Evolutionary conservation across 331 rosid species (phyloP).

Genomic region (Ulmus americana): DNA sequence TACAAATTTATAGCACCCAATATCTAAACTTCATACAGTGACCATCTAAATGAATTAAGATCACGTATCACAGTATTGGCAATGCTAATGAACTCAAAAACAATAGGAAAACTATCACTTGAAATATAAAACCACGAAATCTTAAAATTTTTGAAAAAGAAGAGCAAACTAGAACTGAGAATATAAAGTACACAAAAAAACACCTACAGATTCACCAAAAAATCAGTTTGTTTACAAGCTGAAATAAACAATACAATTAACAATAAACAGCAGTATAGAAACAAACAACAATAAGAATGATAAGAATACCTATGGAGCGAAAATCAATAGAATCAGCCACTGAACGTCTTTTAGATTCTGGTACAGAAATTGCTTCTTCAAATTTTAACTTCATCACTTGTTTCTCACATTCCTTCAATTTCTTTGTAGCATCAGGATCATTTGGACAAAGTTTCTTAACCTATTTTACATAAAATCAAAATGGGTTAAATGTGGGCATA

Average conservation of each 20-base stretch:
- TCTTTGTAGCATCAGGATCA: slow-evolving; percentile 90
- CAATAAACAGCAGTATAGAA: not conserved
- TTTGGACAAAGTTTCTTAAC: slow-evolving; percentile 80
- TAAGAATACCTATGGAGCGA: slow-evolving; percentile 61
- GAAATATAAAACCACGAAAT: not conserved
- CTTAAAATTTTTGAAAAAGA: not conserved
- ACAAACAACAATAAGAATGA: not conserved
- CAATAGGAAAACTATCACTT: not conserved
- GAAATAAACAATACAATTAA: not conserved
- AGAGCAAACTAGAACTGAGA: not conserved
- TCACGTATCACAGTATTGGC: not conserved
- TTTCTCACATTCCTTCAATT: slow-evolving; percentile 94
- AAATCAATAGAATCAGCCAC: slow-evolving; percentile 82
- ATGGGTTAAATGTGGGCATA: slow-evolving; percentile 7
- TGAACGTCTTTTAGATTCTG: slow-evolving; percentile 54
- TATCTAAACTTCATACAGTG: not conserved
- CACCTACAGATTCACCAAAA: not conserved
- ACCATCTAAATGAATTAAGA: slow-evolving; percentile 1
- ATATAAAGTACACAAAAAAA: not conserved
- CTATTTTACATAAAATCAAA: slow-evolving; percentile 34
- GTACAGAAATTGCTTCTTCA: slow-evolving; percentile 88
- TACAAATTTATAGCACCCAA: not conserved
- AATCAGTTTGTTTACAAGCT: not conserved
- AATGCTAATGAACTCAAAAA: not conserved
- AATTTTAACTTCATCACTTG: slow-evolving; percentile 92